phyloP scores from a whole-genome alignment of 2,329 filamentous ascomycete genomes.

The Rachicladosporium sp. region DNA sequence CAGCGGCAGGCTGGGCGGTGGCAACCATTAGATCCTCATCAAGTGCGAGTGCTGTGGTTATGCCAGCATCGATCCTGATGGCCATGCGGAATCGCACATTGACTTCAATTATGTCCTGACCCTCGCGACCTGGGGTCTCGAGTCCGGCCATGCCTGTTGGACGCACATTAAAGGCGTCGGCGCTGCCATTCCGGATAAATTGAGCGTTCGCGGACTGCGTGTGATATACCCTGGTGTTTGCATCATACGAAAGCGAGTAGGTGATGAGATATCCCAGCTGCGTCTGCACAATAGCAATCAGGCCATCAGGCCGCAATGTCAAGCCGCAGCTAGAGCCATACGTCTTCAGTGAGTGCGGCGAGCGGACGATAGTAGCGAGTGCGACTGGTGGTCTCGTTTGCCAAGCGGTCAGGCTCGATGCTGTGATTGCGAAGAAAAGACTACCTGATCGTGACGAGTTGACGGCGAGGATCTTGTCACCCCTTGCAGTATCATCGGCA shows the following conservation, averaged over 20 bases:
- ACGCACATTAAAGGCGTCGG: neutral
- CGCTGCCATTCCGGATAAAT: constrained; percentile 39
- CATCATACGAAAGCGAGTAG: constrained; percentile 79
- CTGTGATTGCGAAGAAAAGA: constrained; percentile 76
- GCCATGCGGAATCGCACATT: constrained; percentile 93
- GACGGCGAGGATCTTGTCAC: constrained; percentile 52
- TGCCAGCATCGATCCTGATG: constrained; percentile 94
- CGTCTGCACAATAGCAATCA: constrained; percentile 85
- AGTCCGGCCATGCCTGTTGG: constrained; percentile 15
- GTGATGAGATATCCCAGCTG: constrained; percentile 79
- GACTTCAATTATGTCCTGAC: constrained; percentile 68
- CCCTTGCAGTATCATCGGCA: constrained; percentile 6
- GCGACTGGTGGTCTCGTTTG: constrained; percentile 88
- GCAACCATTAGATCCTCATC: constrained; percentile 90
- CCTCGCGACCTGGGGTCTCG: constrained; percentile 40
- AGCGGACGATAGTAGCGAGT: constrained; percentile 73
- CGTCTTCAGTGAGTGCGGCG: constrained; percentile 60
- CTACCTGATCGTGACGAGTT: constrained; percentile 68
- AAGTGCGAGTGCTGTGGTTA: constrained; percentile 72
- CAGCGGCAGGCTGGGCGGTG: constrained; percentile 80
- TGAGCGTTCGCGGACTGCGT: constrained; percentile 55
- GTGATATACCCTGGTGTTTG: constrained; percentile 71
- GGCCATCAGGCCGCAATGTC: constrained; percentile 78
- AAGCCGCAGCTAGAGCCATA: constrained; percentile 81
- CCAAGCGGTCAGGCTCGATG: constrained; percentile 82